phyloP scores from a whole-genome alignment of 2,329 filamentous ascomycete species.

The Xylaria sp. region DNA sequence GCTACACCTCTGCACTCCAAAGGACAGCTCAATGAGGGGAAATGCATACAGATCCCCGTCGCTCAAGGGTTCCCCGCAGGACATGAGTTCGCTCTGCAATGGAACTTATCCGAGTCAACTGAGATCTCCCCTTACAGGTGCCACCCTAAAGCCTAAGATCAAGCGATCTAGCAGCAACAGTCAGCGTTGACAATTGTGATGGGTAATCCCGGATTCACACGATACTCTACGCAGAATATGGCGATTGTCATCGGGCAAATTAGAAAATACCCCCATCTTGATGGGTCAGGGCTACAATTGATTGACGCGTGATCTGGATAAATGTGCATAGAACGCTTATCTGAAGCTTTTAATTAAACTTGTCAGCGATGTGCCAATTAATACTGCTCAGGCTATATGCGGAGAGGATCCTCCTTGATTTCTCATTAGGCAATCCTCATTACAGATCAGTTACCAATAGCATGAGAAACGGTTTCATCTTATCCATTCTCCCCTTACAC shows the following conservation, averaged over 20 bases:
- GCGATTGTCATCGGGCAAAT: conserved; percentile 29
- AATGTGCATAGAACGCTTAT: conserved; percentile 37
- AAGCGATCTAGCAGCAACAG: conserved; percentile 2
- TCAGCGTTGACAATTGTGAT: not conserved
- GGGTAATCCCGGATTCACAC: not conserved
- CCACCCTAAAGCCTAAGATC: conserved; percentile 27
- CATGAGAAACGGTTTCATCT: not conserved
- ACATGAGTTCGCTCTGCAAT: not conserved
- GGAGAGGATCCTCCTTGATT: conserved; percentile 34
- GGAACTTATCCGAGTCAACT: conserved; percentile 14
- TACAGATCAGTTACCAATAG: conserved; percentile 29
- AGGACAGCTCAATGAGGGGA: conserved; percentile 13
- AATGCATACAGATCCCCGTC: conserved; percentile 13
- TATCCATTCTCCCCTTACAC: conserved; percentile 10
- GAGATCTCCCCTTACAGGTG: conserved; percentile 24
- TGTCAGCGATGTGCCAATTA: conserved; percentile 36
- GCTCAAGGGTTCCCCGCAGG: conserved; percentile 26
- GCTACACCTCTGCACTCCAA: conserved; percentile 4
- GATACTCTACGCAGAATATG: conserved; percentile 22
- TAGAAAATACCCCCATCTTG: conserved; percentile 22
- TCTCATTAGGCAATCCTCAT: conserved; percentile 30
- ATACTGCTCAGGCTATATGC: conserved; percentile 47
- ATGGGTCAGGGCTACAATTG: conserved; percentile 34
- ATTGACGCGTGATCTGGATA: conserved; percentile 46
- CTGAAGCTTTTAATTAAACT: conserved; percentile 38